Base-by-base conservation (phyloP, 1,139 yeast species). In the Casaregolazyma suthepensis region DNA sequence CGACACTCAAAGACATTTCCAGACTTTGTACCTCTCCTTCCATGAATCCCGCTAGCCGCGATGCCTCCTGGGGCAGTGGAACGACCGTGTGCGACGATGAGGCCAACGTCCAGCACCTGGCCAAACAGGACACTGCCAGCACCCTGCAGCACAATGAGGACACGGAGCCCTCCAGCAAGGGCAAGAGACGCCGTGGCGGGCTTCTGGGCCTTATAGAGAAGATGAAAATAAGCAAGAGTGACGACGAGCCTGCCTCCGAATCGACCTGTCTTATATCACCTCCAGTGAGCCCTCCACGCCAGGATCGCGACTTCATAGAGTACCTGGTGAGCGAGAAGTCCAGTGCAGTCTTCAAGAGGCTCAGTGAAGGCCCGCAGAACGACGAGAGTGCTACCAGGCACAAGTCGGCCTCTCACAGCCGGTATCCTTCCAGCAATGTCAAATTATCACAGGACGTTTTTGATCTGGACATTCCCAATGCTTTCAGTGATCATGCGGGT, bases 271-370 rank as follows among this genome's bases (percentile, higher is more conserved):
- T 43, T 22, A 29, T 29, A 12, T 26, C 37, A 6, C 43, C 46
- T 19, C 48, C 47, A n/a, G 31, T n/a, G 17, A 43, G 47, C 15
- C 52, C 46, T 19, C 37, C 43, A 35, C 37, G 22, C 15, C 35
- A 43, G 15, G 44, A 49, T 15, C 35, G 43, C 9, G 52, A 46
- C 20, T 43, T 49, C 35, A 31, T 49, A 38, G 52, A 49, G 17
- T 49, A 49, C 17, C 52, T 49, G 15, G 52, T 49, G n/a, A 37
- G 26, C 15, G 48, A 49, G 12, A 49, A 49, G 44, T 40, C 46
- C 13, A 22, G 43, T 20, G 52, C 52, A 2, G 43, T 49, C 7
- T 19, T 49, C 22, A 49, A 49, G 20, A 31, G 42, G n/a, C 29
- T 49, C 13, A 37, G 20, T 23, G 44, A 35, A 9, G 35, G 22